Conservation (phyloP, 306 rosid genomes). For the Quercus aquifolioides region DNA sequence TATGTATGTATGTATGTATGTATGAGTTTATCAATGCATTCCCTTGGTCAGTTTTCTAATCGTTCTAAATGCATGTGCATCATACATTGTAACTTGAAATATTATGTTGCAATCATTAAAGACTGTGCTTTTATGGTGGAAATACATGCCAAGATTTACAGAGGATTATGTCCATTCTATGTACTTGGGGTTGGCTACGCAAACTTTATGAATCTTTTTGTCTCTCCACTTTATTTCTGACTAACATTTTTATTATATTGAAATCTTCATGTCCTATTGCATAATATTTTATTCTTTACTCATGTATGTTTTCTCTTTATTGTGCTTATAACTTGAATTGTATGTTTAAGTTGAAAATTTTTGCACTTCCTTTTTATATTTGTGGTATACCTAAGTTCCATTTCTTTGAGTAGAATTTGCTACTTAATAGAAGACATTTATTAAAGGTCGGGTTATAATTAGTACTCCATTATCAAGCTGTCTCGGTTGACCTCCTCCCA, state of each 20-base stretch:
- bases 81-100: not conserved
- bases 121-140: not conserved
- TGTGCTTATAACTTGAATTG: not conserved
- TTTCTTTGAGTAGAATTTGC: not conserved
- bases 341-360: not conserved
- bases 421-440: not conserved
- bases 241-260: not conserved
- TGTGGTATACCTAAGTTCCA: not conserved
- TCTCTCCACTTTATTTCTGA: not conserved
- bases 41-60: not conserved
- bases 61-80: conserved; percentile 2
- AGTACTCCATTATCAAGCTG: not conserved
- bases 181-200: not conserved
- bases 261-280: not conserved
- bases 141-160: not conserved
- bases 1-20: too few relatives aligned
- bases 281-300: not conserved
- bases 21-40: too few relatives aligned
- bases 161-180: not conserved
- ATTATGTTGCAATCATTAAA: conserved; percentile 6
- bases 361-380: not conserved
- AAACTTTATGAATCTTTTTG: not conserved
- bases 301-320: not conserved
- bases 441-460: not conserved
- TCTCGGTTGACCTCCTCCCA: not conserved